Evolutionary conservation across 352 stramenopile species (phyloP), one percentile per base, ranked within the genome.

Genomic region (Phytophthora pseudosyringae): DNA sequence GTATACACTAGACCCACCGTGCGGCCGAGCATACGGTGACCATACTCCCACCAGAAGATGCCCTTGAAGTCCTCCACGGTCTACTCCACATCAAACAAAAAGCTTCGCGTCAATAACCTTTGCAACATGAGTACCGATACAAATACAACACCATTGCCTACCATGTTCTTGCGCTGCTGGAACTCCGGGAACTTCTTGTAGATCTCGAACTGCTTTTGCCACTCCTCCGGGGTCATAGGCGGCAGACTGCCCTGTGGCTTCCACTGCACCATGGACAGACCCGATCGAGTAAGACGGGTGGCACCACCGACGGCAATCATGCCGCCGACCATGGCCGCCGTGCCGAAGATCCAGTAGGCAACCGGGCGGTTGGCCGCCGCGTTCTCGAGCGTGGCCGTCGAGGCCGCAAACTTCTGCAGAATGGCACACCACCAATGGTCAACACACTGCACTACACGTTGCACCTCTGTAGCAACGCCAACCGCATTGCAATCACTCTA

Each of bases 161-260:
- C 78, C 83, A 94, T 95, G 65, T 85, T 84, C 64, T 95, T 87
- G 53, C 97, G 94, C 77, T 99, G 96, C 78, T 99, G 88, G 77
- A 89, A 99, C 78, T 99, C 98, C 1, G 98, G 97, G 77, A 97
- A 99, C 62, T 95, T 65, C 74, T 99, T 99, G 88, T 99, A 99
- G 44, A 97, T 89, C 28, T 97, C 92, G 63, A 99, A 99, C 80
- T 99, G 97, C 0, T 59, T 73, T 59, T 97, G 55, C 98, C 98
- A 99, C 67, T 99, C 97, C 26, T 86, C 88, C 0, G 81, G 49
- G 15, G 80, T 98, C 36, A 97, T 90, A 8, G 97, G 98, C 43
- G 97, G 97, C 31, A 98, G 67, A 0, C 83, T 88, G 11, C 97
- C 97, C 44, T 98, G 83, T 29, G 95, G 90, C 76, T 98, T 99